A percentile compares a stretch with the other conserved stretches of the same genome.
phyloP scores from a whole-genome alignment of 2,329 filamentous ascomycete species.

The Talaromyces sp. region DNA sequence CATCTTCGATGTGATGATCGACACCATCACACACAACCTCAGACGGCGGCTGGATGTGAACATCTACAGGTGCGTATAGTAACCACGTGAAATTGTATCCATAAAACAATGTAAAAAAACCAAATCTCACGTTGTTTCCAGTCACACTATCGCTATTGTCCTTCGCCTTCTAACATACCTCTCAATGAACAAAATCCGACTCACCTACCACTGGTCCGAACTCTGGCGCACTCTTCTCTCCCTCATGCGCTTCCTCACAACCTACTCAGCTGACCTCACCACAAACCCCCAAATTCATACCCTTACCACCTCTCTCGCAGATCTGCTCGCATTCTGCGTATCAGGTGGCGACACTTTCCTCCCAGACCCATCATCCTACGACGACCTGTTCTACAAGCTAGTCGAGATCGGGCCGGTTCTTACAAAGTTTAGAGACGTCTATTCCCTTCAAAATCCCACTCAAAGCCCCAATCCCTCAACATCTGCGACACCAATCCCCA shows the following conservation, averaged over 20 bases:
- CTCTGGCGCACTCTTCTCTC: slow-evolving; percentile 88
- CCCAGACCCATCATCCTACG: slow-evolving; percentile 82
- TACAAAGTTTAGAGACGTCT: slow-evolving; percentile 78
- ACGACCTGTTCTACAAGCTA: slow-evolving; percentile 97
- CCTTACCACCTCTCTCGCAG: slow-evolving; percentile 76
- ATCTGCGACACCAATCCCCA: slow-evolving; percentile 9
- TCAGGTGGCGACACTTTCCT: slow-evolving; percentile 89
- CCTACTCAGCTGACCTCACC: slow-evolving; percentile 78
- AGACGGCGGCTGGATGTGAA: slow-evolving; percentile 80
- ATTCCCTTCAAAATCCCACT: slow-evolving; percentile 50
- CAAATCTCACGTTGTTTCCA: slow-evolving; percentile 24
- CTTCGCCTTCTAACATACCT: slow-evolving; percentile 82
- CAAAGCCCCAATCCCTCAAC: background rate
- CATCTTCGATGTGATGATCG: slow-evolving; percentile 83
- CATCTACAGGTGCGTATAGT: slow-evolving; percentile 67
- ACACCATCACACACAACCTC: slow-evolving; percentile 92
- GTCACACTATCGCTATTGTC: slow-evolving; percentile 76
- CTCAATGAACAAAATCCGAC: slow-evolving; percentile 76
- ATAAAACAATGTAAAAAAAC: background rate
- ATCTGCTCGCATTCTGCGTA: slow-evolving; percentile 79
- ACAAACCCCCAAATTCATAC: slow-evolving; percentile 68
- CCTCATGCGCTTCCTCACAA: slow-evolving; percentile 86
- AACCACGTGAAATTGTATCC: no score
- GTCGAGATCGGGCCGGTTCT: slow-evolving; percentile 88
- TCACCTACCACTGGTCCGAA: slow-evolving; percentile 92